These are phyloP conservation scores for Podaxis rugospora DNA, from an alignment of 768 basidiomycete species.

Conservation along the genomic window DNA sequence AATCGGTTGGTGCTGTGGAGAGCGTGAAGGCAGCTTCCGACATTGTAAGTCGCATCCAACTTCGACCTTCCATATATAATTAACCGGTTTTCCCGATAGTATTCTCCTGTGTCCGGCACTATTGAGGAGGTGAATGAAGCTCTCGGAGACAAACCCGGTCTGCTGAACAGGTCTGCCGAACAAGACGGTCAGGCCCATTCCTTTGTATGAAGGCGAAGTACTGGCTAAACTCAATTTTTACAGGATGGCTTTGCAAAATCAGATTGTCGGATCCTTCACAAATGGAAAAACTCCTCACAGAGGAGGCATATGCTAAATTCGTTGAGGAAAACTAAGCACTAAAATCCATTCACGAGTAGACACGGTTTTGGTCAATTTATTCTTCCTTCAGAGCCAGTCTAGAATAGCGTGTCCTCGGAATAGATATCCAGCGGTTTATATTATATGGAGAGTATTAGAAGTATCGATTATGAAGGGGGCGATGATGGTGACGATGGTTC, in stretches of 20 bases:
- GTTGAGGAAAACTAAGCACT: slow-evolving; percentile 26
- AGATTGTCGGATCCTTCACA: slow-evolving; percentile 73
- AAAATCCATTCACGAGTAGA: not conserved
- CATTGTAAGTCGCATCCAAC: slow-evolving; percentile 47
- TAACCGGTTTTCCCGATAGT: slow-evolving; percentile 40
- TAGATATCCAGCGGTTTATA: slow-evolving; percentile 6
- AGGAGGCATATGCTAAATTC: slow-evolving; percentile 62
- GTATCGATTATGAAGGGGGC: slow-evolving; percentile 19
- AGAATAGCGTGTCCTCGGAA: slow-evolving; percentile 3
- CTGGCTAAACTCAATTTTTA: not conserved
- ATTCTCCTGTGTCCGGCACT: slow-evolving; percentile 87
- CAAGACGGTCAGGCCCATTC: slow-evolving; percentile 56
- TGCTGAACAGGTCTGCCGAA: slow-evolving; percentile 88
- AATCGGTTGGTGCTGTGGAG: slow-evolving; percentile 87
- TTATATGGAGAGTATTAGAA: not conserved
- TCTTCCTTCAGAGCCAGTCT: not conserved
- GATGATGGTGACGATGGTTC: slow-evolving; percentile 44
- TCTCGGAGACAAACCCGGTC: slow-evolving; percentile 62
- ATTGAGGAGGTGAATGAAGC: slow-evolving; percentile 75
- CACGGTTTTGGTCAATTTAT: not conserved
- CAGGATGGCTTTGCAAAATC: slow-evolving; percentile 97
- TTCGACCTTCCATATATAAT: slow-evolving; percentile 2
- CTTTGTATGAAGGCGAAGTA: not conserved
- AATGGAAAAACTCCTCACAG: slow-evolving; percentile 72
- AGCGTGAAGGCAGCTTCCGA: slow-evolving; percentile 97